Conservation (phyloP, 2,329 filamentous ascomycete species). For the Ophiostoma sp. region DNA sequence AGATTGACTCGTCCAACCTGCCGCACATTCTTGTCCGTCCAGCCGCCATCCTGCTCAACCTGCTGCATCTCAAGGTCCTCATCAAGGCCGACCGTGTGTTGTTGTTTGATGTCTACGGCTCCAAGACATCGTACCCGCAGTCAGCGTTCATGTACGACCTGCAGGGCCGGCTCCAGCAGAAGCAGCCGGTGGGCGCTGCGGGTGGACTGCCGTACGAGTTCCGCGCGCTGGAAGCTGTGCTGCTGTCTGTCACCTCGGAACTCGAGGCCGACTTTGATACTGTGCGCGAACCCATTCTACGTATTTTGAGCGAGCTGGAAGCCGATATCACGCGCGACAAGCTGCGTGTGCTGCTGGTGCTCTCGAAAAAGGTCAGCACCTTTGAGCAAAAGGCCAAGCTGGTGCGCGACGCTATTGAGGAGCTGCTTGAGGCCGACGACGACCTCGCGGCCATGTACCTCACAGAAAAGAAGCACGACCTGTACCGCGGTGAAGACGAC, state of each 20-base stretch:
- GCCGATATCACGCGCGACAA: constrained; percentile 97
- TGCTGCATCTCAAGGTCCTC: constrained; percentile 92
- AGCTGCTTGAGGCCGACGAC: constrained; percentile 93
- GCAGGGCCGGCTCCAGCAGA: constrained; percentile 87
- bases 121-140: constrained; percentile 90
- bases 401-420: constrained; percentile 91
- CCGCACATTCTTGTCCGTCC: constrained; percentile 94
- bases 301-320: constrained; percentile 84
- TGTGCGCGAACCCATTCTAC: constrained; percentile 87
- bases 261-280: constrained; percentile 94
- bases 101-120: constrained; percentile 94
- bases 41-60: constrained; percentile 89
- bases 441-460: constrained; percentile 94
- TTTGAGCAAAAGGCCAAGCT: constrained; percentile 97
- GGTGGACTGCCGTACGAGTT: constrained; percentile 81
- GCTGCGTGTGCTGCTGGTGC: constrained; percentile 82
- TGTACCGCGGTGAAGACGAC: constrained; percentile 73
- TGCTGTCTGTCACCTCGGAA: constrained; percentile 89
- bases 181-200: constrained; percentile 37
- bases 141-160: constrained; percentile 98
- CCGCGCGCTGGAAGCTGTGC: constrained; percentile 87
- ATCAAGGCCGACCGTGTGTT: constrained; percentile 92
- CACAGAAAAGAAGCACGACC: constrained; percentile 78
- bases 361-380: constrained; percentile 92
- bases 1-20: constrained; percentile 94